phyloP scores from a whole-genome alignment of 108 stramenopile species.

The Stephanodiscus minutulus region DNA sequence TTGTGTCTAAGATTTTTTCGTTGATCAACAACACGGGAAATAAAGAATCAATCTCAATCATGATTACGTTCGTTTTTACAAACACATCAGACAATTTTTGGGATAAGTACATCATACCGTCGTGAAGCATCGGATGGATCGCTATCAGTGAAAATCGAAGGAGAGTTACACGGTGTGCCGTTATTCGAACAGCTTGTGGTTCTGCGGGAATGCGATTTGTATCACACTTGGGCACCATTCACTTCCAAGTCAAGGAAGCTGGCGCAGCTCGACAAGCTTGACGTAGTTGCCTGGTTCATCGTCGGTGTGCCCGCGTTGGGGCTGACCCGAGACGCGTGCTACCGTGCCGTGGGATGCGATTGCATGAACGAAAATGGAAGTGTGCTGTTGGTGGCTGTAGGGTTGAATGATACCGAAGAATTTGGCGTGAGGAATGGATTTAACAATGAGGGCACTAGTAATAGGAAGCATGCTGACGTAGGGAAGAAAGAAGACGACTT shows the following conservation, averaged over 20 bases:
- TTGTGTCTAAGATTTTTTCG: too few relatives aligned
- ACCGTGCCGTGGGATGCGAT: slow-evolving; percentile 91
- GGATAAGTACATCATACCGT: slow-evolving; percentile 81
- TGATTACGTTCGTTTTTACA: too few relatives aligned
- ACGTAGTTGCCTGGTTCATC: slow-evolving; percentile 82
- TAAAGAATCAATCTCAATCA: neutral
- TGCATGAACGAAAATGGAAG: slow-evolving; percentile 82
- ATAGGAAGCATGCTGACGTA: slow-evolving; percentile 4
- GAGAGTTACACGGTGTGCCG: slow-evolving; percentile 63
- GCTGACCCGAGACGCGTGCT: slow-evolving; percentile 73
- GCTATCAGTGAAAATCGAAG: slow-evolving; percentile 84
- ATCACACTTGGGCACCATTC: slow-evolving; percentile 92
- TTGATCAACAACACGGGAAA: neutral
- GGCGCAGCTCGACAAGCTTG: slow-evolving; percentile 83
- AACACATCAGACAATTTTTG: slow-evolving; percentile 64
- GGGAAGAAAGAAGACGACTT: neutral
- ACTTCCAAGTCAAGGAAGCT: slow-evolving; percentile 60
- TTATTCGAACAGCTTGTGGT: slow-evolving; percentile 94
- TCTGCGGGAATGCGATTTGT: slow-evolving; percentile 87
- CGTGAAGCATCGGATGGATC: slow-evolving; percentile 61
- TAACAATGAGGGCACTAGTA: neutral
- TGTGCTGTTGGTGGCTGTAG: slow-evolving; percentile 78
- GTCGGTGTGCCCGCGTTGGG: slow-evolving; percentile 72
- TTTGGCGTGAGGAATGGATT: slow-evolving; percentile 30
- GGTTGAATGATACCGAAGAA: slow-evolving; percentile 63